Conservation (phyloP, 2,329 filamentous ascomycete genomes). For the Ascochyta fabae region DNA sequence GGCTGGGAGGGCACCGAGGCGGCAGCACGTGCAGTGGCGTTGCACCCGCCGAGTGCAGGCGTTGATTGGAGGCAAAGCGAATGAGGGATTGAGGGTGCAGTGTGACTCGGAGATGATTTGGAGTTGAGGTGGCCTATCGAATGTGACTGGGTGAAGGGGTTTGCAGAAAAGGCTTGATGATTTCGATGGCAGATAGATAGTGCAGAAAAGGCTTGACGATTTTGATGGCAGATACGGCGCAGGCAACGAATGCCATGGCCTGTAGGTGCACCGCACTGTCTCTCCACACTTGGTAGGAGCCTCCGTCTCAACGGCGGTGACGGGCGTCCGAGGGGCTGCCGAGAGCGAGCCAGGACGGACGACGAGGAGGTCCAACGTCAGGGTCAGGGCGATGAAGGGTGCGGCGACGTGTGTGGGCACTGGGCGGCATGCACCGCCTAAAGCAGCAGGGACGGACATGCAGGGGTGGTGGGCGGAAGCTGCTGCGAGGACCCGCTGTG, state of each 20-base stretch:
- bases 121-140: slow-evolving; percentile 2
- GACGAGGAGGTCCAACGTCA: neutral
- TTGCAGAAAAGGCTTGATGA: slow-evolving; percentile 1
- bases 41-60: neutral
- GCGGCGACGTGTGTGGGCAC: slow-evolving; percentile 4
- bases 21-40: slow-evolving; percentile 8
- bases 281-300: neutral
- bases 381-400: neutral
- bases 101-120: slow-evolving; percentile 35
- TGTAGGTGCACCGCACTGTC: neutral
- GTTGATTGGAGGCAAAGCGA: neutral
- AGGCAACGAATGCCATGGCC: neutral
- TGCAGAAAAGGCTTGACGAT: slow-evolving; percentile 1
- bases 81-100: slow-evolving; percentile 17
- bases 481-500: slow-evolving; percentile 2
- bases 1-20: neutral
- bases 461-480: slow-evolving; percentile 11
- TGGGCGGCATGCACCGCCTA: neutral
- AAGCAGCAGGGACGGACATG: neutral
- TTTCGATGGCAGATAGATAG: neutral
- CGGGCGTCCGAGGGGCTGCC: neutral
- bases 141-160: neutral
- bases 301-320: neutral
- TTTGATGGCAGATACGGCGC: slow-evolving; percentile 1
- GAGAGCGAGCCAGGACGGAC: too few relatives aligned